Conservation (phyloP, 805 yeast genomes). For the Sungouiozyma intestinalis region DNA sequence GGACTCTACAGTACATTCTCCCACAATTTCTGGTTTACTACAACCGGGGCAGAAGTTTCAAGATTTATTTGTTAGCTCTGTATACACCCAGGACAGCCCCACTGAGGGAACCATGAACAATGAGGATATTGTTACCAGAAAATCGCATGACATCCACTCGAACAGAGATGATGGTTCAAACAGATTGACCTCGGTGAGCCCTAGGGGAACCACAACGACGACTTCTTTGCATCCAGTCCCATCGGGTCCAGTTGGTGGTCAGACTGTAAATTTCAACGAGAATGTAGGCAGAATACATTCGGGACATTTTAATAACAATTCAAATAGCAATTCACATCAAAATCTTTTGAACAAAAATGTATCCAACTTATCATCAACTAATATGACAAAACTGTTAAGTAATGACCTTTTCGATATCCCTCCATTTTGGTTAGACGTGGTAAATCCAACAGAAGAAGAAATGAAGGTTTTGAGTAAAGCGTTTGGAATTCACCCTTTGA, state of each 20-base stretch:
- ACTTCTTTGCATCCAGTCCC: conserved; percentile 1
- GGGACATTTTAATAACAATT: neutral
- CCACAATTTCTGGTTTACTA: conserved; percentile 72
- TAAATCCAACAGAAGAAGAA: conserved; percentile 92
- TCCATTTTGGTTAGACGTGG: conserved; percentile 90
- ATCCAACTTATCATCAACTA: conserved; percentile 6
- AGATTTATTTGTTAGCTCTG: conserved; percentile 48
- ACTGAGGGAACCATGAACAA: neutral
- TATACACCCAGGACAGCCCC: conserved; percentile 18
- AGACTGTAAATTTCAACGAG: conserved; percentile 3
- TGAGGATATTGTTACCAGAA: neutral
- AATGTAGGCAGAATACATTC: neutral
- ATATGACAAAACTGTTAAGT: neutral
- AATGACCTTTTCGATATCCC: conserved; percentile 29
- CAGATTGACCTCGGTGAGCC: conserved; percentile 5
- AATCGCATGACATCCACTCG: neutral
- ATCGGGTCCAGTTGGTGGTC: neutral
- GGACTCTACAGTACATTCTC: conserved; percentile 82
- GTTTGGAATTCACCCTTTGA: conserved; percentile 90
- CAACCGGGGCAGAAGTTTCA: conserved; percentile 51
- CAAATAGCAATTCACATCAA: neutral
- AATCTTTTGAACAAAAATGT: conserved; percentile 8
- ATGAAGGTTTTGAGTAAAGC: conserved; percentile 86
- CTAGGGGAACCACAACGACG: conserved; percentile 2
- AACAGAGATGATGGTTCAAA: conserved; percentile 2